phyloP scores from a whole-genome alignment of 164 flowering plant species.

The Buxus sempervirens region DNA sequence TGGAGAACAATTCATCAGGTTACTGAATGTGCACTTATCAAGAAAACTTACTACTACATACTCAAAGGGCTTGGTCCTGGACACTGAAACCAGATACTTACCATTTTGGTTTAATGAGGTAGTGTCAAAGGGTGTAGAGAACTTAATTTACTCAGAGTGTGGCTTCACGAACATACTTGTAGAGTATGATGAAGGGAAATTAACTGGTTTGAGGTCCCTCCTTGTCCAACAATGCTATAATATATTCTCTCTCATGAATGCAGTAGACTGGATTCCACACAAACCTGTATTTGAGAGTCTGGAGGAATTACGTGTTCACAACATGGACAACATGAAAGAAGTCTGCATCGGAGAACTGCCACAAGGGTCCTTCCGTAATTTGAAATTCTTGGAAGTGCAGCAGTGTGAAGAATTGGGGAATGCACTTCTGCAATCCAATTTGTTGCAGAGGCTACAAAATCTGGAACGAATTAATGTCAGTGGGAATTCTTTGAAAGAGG shows the following conservation, averaged over 20 bases:
- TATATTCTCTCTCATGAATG: neutral
- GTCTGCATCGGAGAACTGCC: constrained; percentile 4
- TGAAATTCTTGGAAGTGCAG: constrained; percentile 4
- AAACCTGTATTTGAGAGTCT: constrained; percentile 3
- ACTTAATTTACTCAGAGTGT: neutral
- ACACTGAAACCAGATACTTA: neutral
- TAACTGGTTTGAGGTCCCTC: constrained; percentile 10
- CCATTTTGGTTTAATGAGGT: neutral
- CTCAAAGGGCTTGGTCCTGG: neutral
- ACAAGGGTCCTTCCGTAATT: neutral
- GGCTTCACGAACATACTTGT: neutral
- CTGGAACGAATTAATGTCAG: neutral
- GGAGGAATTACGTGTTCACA: constrained; percentile 11
- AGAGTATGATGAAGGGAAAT: neutral
- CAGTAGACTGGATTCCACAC: neutral
- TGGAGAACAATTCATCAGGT: neutral
- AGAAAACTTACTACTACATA: too few relatives aligned
- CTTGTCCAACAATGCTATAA: neutral
- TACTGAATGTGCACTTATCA: neutral
- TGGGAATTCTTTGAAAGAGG: neutral
- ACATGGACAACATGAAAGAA: constrained; percentile 10
- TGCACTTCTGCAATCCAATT: neutral
- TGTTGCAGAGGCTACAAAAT: neutral
- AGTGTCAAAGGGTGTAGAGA: constrained; percentile 7
- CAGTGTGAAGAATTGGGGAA: constrained; percentile 5